Base-by-base conservation (phyloP, 106 monocot species). In the Apostasia shenzhenica region DNA sequence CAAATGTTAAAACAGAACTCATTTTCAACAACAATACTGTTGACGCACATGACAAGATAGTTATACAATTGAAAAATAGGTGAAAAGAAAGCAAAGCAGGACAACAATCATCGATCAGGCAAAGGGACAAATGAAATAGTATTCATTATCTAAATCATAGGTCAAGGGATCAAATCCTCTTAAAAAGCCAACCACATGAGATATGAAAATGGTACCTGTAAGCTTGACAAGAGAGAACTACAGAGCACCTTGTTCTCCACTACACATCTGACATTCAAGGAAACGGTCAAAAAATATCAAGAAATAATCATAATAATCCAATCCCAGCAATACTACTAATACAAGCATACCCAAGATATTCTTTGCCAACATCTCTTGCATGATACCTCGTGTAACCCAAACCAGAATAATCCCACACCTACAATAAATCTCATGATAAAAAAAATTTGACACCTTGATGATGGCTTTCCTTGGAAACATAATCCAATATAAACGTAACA, bases 341-440 rank as follows among this genome's bases (percentile, higher is more conserved):
- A 56, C 41, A 42, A 59, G 12, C 76, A 77, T 93, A 99, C 93
- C 99, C 99, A 6, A 99, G 87, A 65, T 77, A 81, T 48, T 89
- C 87, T 81, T 86, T 99, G 42, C 76, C 99, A 61, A 93, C 87
- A 73, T 99, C 99, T 78, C 77, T 81, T 12, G 99, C 90, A 83
- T 85, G 85, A 77, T 99, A 99, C 51, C 88, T 83, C 51, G 99
- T 93, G 68, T 87, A 90, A 2, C 99, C 93, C 56, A 99, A 78
- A 38, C 99, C 99, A 78, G 90, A 90, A 66, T 99, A 93, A 78
- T 99, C 99, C 99, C 99, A 99, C 11, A 99, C 99, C 99, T 99
- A 62, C 3, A 42, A 73, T 53, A 52, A 26, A 26, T 26, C 26
- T 26, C 26, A 57, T 14, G 45, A 14, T 67, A 12, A 26, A 57